Conservation (phyloP, 495 filamentous ascomycete genomes). For the Tuber umbilicatum region DNA sequence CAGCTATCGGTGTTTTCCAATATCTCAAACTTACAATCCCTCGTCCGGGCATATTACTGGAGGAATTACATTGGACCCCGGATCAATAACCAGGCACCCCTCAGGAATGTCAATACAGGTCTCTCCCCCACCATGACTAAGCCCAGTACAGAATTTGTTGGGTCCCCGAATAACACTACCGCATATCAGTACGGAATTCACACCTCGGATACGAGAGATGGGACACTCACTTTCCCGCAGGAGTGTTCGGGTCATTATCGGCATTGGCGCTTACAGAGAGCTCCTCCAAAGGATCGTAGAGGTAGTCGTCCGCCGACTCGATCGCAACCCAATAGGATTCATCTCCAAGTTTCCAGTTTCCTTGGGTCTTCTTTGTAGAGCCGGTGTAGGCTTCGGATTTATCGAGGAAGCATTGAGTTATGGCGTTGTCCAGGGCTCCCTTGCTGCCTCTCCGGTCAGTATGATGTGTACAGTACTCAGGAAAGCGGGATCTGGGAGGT, state of each 20-base stretch:
- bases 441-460: not conserved
- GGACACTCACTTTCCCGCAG: not conserved
- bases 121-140: not conserved
- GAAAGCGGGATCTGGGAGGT: not conserved
- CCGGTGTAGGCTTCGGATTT: not conserved
- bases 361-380: not conserved
- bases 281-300: not conserved
- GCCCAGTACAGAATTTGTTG: not conserved
- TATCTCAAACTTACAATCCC: not conserved
- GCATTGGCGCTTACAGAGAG: not conserved
- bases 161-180: not conserved
- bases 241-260: not conserved
- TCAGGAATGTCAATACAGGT: not conserved
- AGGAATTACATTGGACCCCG: not conserved
- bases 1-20: not conserved
- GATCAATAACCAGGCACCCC: not conserved
- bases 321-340: not conserved
- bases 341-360: not conserved
- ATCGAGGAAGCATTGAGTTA: conserved; percentile 1
- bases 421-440: not conserved
- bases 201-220: not conserved
- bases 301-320: not conserved
- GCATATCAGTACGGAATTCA: not conserved
- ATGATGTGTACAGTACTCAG: not conserved
- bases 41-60: not conserved